phyloP scores from a whole-genome alignment of 495 filamentous ascomycete genomes.

The Articulospora tetracladia region DNA sequence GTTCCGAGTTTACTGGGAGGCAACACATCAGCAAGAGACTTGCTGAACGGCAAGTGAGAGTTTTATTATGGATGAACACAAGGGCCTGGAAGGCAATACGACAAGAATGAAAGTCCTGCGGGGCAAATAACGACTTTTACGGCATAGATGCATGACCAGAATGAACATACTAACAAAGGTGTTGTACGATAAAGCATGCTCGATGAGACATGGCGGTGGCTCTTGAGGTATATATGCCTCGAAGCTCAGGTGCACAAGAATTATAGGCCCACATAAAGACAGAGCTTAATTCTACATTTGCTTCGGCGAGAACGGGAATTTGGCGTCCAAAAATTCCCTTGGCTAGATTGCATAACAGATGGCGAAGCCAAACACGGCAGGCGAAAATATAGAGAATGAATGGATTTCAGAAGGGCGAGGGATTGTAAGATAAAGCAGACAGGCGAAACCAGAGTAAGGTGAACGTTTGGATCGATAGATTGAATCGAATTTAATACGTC shows the following conservation, averaged over 20 bases:
- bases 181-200: not conserved
- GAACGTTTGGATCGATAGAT: not conserved
- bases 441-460: not conserved
- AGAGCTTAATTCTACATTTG: not conserved
- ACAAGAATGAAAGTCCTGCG: not conserved
- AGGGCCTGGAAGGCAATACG: not conserved
- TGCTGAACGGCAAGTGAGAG: not conserved
- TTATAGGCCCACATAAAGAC: not conserved
- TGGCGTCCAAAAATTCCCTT: not conserved
- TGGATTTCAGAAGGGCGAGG: not conserved
- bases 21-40: not conserved
- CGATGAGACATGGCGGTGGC: no score
- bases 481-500: not conserved
- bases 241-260: not conserved
- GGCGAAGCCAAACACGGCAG: not conserved
- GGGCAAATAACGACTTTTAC: not conserved
- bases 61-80: not conserved
- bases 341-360: not conserved
- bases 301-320: no score
- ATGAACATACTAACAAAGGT: not conserved
- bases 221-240: not conserved
- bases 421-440: not conserved
- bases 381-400: not conserved
- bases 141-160: not conserved
- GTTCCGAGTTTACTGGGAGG: conserved; percentile 61